Evolutionary conservation across 345 rosid species (phyloP), one percentile per base, ranked within the genome.

Genomic region (Crucihimalaya himalaica): DNA sequence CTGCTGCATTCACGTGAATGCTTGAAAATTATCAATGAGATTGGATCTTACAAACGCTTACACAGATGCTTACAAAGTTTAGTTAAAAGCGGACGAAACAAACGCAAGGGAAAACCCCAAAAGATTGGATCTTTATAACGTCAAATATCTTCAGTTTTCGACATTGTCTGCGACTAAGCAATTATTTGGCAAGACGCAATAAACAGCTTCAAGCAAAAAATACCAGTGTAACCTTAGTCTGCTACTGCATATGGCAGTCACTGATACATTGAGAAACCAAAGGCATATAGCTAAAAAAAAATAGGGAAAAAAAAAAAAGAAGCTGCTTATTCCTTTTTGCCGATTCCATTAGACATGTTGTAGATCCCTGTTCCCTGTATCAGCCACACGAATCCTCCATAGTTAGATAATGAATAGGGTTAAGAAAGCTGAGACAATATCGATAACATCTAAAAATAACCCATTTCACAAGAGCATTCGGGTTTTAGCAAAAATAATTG

Each of bases 331-430:
- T 89, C 96, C 80, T 89, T 93, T 84, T 87, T 93, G 61, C 92
- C 92, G 46, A 83, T 89, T 35, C 97, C 98, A 54, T 85, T 85
- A 2, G 97, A 77, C 98, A 93, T 83, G 76, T 89, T 89, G 76
- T 89, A 93, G 82, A 93, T 76, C 28, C 97, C 97, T 45, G 87
- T 90, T 45, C 86, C 98, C 98, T 93, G 89, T 37, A 71, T 47
- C 16, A 59, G 13, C 42, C 74, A 61, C 19, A 34, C 29, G 2
- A 12, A 16, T 12, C 47, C 12, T 56, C 70, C 46, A 27, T 6
- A 10, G 52, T 76, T 53, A 76, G 60, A 51, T 12, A 7, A 45
- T 61, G 58, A 50, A 31, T 21, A 67, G 0, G 1, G 20, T 21
- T n/a, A n/a, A n/a, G n/a, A n/a, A n/a, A n/a, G n/a, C n/a, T n/a